These are phyloP conservation scores for Mortierella sp. DNA, from an alignment of 371 early-diverging fungal genomes.

Conservation along the genomic window DNA sequence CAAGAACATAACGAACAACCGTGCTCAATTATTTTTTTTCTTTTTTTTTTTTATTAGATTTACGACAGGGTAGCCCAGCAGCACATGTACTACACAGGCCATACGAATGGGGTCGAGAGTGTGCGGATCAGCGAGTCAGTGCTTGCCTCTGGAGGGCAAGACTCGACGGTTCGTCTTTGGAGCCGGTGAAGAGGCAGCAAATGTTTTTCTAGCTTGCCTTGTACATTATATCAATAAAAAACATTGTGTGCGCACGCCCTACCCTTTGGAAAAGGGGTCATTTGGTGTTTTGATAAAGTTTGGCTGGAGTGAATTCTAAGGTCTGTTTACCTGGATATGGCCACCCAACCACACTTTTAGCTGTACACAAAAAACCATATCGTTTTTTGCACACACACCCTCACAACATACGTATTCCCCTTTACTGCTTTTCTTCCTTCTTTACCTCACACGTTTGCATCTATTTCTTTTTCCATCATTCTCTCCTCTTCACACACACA, in stretches of 20 bases:
- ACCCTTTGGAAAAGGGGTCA: background rate
- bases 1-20: background rate
- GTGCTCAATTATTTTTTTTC: background rate
- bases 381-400: background rate
- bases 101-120: constrained; percentile 62
- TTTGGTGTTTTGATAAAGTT: too few species aligned
- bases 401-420: background rate
- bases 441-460: background rate
- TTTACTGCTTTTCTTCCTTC: background rate
- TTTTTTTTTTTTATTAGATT: constrained; percentile 49
- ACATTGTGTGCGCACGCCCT: background rate
- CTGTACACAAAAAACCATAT: too few species aligned
- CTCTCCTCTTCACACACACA: background rate
- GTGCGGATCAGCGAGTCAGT: constrained; percentile 66
- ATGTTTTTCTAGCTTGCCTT: background rate
- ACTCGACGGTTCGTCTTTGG: constrained; percentile 72
- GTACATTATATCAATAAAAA: background rate
- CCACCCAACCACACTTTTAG: too few species aligned
- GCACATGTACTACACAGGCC: constrained; percentile 65
- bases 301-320: too few species aligned
- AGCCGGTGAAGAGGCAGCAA: constrained; percentile 36
- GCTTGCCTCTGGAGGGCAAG: constrained; percentile 69
- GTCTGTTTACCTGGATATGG: too few species aligned
- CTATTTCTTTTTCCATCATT: background rate
- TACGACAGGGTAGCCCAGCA: constrained; percentile 75